phyloP scores from a whole-genome alignment of 306 rosid genomes.

The Castanea sativa region DNA sequence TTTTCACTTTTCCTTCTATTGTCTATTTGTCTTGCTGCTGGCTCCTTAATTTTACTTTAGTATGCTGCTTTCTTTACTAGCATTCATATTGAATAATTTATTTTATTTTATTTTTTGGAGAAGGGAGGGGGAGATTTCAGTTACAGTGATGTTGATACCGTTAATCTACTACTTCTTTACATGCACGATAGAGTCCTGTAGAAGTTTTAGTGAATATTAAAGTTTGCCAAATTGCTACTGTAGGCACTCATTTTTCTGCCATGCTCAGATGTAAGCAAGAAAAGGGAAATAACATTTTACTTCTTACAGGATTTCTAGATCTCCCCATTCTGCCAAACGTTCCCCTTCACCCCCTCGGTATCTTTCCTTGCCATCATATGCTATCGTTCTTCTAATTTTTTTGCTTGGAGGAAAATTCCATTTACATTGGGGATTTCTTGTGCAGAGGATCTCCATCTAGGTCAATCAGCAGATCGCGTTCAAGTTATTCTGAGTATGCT shows the following conservation, averaged over 20 bases:
- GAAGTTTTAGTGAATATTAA: background rate
- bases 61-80: background rate
- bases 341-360: constrained; percentile 50
- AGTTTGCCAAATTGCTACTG: no score
- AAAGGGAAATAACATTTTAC: background rate
- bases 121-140: background rate
- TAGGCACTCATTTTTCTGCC: background rate
- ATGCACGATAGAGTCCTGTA: background rate
- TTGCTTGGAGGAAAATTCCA: background rate
- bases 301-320: constrained; percentile 45
- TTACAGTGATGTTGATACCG: background rate
- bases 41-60: background rate
- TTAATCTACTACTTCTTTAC: background rate
- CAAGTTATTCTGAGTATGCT: constrained; percentile 59
- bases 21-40: background rate
- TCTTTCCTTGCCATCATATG: constrained; percentile 9
- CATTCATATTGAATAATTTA: background rate
- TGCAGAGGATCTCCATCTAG: constrained; percentile 52
- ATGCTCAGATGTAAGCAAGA: background rate
- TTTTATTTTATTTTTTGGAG: background rate
- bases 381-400: background rate
- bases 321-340: constrained; percentile 45
- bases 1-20: background rate
- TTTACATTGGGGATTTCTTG: constrained; percentile 4
- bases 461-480: constrained; percentile 59